Percentiles rank a stretch among this genome's conserved stretches.
phyloP scores from a whole-genome alignment of 2,329 filamentous ascomycete species.

The Diplodia seriata region DNA sequence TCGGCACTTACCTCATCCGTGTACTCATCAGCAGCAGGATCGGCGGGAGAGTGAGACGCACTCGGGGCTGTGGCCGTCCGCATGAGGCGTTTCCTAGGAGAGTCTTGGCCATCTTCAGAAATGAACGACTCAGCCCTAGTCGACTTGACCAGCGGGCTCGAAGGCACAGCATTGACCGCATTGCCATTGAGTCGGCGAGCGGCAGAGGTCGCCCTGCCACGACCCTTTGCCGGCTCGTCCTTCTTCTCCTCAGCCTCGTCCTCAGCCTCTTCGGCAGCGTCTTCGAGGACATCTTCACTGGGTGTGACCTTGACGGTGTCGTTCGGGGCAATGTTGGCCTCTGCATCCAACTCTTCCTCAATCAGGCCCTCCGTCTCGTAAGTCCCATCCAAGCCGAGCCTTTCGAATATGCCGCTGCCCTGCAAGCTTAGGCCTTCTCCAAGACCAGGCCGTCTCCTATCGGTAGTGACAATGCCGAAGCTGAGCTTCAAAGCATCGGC shows the following conservation, averaged over 20 bases:
- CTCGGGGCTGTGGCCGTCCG: slow-evolving; percentile 32
- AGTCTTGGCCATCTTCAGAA: slow-evolving; percentile 40
- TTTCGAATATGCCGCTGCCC: slow-evolving; percentile 75
- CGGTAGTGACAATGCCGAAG: slow-evolving; percentile 94
- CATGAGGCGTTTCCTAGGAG: slow-evolving; percentile 32
- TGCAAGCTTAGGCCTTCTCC: slow-evolving; percentile 44
- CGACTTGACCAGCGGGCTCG: slow-evolving; percentile 34
- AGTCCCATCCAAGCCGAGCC: slow-evolving; percentile 51
- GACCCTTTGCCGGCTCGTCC: neutral
- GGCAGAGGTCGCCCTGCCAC: slow-evolving; percentile 10
- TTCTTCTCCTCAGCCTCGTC: slow-evolving; percentile 26
- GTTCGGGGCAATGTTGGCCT: slow-evolving; percentile 45
- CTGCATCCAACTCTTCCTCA: slow-evolving; percentile 43
- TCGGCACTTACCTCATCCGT: slow-evolving; percentile 66
- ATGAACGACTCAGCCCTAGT: slow-evolving; percentile 37
- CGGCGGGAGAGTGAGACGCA: slow-evolving; percentile 40
- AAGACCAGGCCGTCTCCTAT: slow-evolving; percentile 68
- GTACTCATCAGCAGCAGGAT: slow-evolving; percentile 60
- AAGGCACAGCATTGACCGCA: slow-evolving; percentile 18
- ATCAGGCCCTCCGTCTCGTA: slow-evolving; percentile 48
- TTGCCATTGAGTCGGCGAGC: slow-evolving; percentile 19
- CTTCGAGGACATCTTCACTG: slow-evolving; percentile 27
- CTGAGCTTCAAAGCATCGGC: slow-evolving; percentile 96
- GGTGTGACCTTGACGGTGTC: slow-evolving; percentile 5
- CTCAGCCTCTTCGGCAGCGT: slow-evolving; percentile 38